Evolutionary conservation across 495 filamentous ascomycete species (phyloP).

Genomic region (Rusavskia elegans): DNA sequence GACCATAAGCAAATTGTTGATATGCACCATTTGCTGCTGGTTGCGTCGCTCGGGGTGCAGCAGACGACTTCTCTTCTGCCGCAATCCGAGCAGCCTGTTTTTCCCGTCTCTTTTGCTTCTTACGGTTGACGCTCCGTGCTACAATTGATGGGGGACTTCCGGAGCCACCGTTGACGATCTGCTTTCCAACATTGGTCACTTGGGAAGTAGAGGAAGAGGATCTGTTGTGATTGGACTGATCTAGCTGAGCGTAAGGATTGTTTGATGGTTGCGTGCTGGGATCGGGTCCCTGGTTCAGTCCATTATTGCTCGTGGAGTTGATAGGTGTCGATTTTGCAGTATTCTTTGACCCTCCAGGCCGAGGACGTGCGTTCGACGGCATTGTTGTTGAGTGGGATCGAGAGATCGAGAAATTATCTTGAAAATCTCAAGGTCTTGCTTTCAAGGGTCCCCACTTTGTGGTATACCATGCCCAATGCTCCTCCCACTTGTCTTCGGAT

Average conservation of each 20-base stretch:
- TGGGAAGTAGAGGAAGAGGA: not conserved
- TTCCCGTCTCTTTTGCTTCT: conserved; percentile 76
- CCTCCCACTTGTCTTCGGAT: not conserved
- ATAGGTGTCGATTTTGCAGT: not conserved
- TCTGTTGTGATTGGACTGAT: not conserved
- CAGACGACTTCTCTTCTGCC: conserved; percentile 26
- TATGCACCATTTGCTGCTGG: conserved; percentile 3
- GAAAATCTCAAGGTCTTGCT: not conserved
- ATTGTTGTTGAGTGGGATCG: conserved; percentile 1
- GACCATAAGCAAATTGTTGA: conserved; percentile 7
- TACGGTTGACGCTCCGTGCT: conserved; percentile 53
- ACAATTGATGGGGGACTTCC: not conserved
- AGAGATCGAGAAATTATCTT: not conserved
- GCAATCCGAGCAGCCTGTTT: conserved; percentile 62
- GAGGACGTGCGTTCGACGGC: conserved; percentile 12
- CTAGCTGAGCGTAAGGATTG: not conserved
- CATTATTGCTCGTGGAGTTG: not conserved
- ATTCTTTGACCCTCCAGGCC: conserved; percentile 7
- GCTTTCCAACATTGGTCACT: not conserved
- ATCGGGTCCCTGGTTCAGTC: not conserved
- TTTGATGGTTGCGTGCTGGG: not conserved
- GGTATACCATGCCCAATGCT: not conserved
- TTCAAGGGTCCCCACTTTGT: not conserved
- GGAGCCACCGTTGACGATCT: not conserved
- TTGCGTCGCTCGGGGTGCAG: conserved; percentile 2